Base-by-base conservation (phyloP, 148 eudicot genomes). In the Cornus kousa region DNA sequence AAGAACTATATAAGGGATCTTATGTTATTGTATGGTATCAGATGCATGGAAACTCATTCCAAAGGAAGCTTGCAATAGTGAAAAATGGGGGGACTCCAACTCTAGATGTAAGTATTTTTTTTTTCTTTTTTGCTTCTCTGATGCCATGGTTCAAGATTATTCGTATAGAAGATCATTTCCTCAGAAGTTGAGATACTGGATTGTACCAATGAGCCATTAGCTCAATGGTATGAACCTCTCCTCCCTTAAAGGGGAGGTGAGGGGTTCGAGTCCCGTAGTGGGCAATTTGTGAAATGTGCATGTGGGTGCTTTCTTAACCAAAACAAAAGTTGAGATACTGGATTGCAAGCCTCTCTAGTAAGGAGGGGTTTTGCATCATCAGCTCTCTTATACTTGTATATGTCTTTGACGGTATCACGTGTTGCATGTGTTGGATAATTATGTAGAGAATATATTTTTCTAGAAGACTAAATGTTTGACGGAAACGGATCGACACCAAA, bases 11-110 rank as follows among this genome's bases (percentile, higher is more conserved):
- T 33, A 35, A 48, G 71, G 4, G 33, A 68, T 68, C 65, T 74
- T 77, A 62, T 73, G 13, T 67, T 72, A 77, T 22, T 72, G 24
- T 71, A 35, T 84, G 64, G 59, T 70, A 80, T 50, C 90, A 96
- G 99, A 90, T 94, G 86, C 98, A 89, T 86, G 99, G 99, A 79
- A 94, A 92, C 84, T 96, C 99, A 39, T 96, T 92, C 78, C 90
- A 96, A 85, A 87, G 97, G 78, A 96, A 89, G 74, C 89, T 96
- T 43, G 82, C 98, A 24, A 80, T 85, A 70, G 72, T 95, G 62
- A 95, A 93, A 84, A 81, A 86, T 74, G 98, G 92, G 50, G 91
- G 92, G 76, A 79, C 94, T 67, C 90, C 93, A 37, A 46, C 77
- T 32, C 23, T 80, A 65, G 88, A 90, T 78, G 98, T 95, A 83